These are phyloP conservation scores for Verticillium tricorpus DNA, from an alignment of 2,329 filamentous ascomycete species.

Conservation along the genomic window DNA sequence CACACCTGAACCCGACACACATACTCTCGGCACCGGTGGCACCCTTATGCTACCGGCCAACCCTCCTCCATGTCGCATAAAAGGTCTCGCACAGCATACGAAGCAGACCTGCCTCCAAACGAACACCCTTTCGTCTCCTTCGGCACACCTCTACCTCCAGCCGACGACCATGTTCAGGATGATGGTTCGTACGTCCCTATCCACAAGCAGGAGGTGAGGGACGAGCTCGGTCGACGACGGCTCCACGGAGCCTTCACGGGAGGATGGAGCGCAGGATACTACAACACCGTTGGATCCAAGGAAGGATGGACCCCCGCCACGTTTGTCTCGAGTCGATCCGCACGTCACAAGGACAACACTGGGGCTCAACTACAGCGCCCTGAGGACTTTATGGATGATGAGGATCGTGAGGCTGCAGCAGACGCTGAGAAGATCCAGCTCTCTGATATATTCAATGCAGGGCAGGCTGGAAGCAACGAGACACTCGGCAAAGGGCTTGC, in stretches of 20 bases:
- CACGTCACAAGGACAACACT: constrained; percentile 63
- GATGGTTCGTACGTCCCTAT: constrained; percentile 89
- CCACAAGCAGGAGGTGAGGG: constrained; percentile 98
- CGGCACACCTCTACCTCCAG: constrained; percentile 78
- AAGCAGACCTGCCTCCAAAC: constrained; percentile 63
- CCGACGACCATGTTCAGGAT: constrained; percentile 73
- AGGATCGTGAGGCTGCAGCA: constrained; percentile 83
- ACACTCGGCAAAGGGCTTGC: constrained; percentile 51
- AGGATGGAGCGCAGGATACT: constrained; percentile 96
- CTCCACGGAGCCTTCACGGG: constrained; percentile 96
- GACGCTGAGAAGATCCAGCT: constrained; percentile 74
- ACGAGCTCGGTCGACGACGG: constrained; percentile 84
- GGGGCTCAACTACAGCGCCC: constrained; percentile 55
- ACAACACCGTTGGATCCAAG: constrained; percentile 96
- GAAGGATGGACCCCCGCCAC: constrained; percentile 94
- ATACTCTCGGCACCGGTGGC: not conserved
- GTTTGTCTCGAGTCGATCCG: constrained; percentile 84
- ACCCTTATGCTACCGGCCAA: not conserved
- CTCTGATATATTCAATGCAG: constrained; percentile 54
- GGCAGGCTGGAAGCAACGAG: constrained; percentile 49
- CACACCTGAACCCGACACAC: not conserved
- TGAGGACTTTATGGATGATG: constrained; percentile 98
- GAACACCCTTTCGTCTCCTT: constrained; percentile 73
- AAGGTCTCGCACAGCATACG: constrained; percentile 73
- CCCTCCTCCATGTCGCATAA: constrained; percentile 64